Percentiles rank a stretch among this genome's conserved stretches.
Evolutionary conservation across 2,329 filamentous ascomycete species (phyloP).

Genomic region (Apiospora pterosperma): DNA sequence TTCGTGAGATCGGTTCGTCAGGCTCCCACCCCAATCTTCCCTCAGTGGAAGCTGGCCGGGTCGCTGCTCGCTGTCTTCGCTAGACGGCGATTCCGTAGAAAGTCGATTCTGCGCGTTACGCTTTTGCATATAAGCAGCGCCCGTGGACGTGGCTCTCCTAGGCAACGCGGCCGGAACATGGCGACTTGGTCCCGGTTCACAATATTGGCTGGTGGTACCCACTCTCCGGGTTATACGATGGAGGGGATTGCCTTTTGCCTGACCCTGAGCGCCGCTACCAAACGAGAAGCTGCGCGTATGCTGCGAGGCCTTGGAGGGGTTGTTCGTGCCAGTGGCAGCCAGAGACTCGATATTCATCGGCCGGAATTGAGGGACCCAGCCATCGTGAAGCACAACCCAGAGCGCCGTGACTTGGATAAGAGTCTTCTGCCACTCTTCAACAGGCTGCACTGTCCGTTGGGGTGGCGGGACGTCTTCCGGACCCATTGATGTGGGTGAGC

Average conservation of each 20-base stretch:
- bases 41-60: constrained; percentile 7
- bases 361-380: constrained; percentile 36
- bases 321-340: constrained; percentile 6
- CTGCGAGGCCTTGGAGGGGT: not conserved
- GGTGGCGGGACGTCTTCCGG: constrained; percentile 9
- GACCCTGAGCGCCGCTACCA: not conserved
- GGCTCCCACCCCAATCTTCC: not conserved
- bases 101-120: constrained; percentile 18
- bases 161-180: constrained; percentile 18
- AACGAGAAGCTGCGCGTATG: constrained; percentile 6
- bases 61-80: constrained; percentile 9
- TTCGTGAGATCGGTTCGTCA: not conserved
- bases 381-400: constrained; percentile 47
- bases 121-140: constrained; percentile 43
- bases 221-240: constrained; percentile 12
- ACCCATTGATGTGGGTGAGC: constrained; percentile 3
- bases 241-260: constrained; percentile 11
- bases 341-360: constrained; percentile 20
- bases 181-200: not conserved
- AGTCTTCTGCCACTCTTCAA: constrained; percentile 42
- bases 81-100: not conserved
- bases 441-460: constrained; percentile 30
- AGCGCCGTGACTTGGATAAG: constrained; percentile 51
- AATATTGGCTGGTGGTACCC: constrained; percentile 10
- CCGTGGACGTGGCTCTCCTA: constrained; percentile 42